Evolutionary conservation across 768 basidiomycete genomes (phyloP), one percentile per base, ranked within the genome.

Genomic region (Pisolithus tinctorius): DNA sequence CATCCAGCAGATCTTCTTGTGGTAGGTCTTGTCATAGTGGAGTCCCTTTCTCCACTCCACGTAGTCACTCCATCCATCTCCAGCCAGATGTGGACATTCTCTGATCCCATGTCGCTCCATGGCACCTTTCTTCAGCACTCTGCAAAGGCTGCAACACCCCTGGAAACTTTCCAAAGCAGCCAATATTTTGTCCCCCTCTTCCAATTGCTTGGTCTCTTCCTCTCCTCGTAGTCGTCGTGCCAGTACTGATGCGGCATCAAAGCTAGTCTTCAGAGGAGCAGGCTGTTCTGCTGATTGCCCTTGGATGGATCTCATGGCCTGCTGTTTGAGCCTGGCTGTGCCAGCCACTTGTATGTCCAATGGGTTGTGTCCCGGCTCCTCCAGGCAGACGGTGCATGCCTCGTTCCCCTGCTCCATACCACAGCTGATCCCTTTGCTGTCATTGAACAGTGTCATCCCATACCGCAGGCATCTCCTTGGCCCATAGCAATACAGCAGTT

Each of bases 1-100:
- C 4, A 37, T n/a, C 5, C 31, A 58, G 14, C 55, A 58, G 2
- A 58, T 56, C 37, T 48, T 50, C 13, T 23, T 27, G 50, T 58
- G 55, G 3, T 49, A 11, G 3, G 20, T 27, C 13, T n/a, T 1
- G 23, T 20, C 20, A 20, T 58, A 58, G 4, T 5, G 3, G 0
- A 58, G 39, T 9, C 4, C 8, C 7, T 23, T 6, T 20, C 46
- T 50, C 55, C 56, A 58, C 2, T 27, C 9, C 11, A 27, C 47
- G 37, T 56, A 58, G 1, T 0, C 0, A 1, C 5, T 23, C 37
- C 46, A 55, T 0, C 17, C 34, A 7, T 10, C 3, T 0, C 44
- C 7, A 45, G n/a, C 4, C 5, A 8, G 7, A 3, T 10, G 3
- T 20, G 23, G 31, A 34, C 31, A 41, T 41, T n/a, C 10, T 4